Base-by-base conservation (phyloP, 768 basidiomycete species). In the Lyophyllum shimeji region DNA sequence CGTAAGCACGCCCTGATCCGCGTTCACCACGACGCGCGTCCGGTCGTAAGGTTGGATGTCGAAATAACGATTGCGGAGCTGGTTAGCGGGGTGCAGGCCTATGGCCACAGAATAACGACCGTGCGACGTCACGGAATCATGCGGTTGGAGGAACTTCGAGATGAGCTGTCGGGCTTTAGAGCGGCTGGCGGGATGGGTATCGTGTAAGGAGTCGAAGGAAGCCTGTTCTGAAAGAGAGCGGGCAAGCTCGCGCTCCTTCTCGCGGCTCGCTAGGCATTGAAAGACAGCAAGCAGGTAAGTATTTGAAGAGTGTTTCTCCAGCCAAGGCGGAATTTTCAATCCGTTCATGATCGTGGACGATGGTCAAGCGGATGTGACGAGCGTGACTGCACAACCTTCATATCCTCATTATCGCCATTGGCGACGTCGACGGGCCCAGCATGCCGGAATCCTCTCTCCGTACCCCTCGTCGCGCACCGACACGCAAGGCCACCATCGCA, bases 41-140 rank as follows among this genome's bases (percentile, higher is more conserved):
- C 89, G 81, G 70, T 95, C 90, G 67, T 93, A 95, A 0, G 93
- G 89, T 46, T 82, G 71, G 51, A 95, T 80, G 62, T 92, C 82
- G 25, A 65, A 48, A 62, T 95, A 95, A 12, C 93, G 87, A 74
- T 93, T 93, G 29, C 68, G 69, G 45, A 61, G 61, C 20, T 63
- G 46, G 63, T 89, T 82, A 24, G 65, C 67, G 25, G 75, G 74
- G 47, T 75, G 67, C 47, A 65, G 68, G 18, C 82, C 87, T n/a
- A 75, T 66, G 5, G 75, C 67, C 56, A 84, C 71, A 13, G 87
- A 82, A 65, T 90, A 92, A 60, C 87, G 71, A 23, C 72, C 69
- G 13, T 21, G 34, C 3, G 42, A n/a, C 3, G 17, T 50, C 7
- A n/a, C 17, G 20, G 48, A 13, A 29, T 25, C 25, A 5, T 12